Evolutionary conservation across 306 rosid genomes (phyloP).

Genomic region (Spatholobus suberectus): DNA sequence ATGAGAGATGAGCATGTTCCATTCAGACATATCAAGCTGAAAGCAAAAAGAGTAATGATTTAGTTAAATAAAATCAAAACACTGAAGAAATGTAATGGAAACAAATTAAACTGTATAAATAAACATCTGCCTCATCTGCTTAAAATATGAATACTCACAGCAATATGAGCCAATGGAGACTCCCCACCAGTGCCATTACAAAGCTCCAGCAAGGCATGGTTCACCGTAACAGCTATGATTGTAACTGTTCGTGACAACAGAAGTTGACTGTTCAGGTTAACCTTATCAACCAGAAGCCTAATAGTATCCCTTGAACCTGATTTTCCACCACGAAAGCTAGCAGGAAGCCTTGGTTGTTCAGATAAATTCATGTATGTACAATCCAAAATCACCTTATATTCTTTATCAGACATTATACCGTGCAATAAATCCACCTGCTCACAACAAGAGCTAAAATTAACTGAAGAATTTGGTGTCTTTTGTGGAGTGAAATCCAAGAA

Average conservation of each 20-base stretch:
- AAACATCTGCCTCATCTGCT: constrained; percentile 5
- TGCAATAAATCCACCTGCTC: constrained; percentile 89
- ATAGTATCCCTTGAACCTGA: constrained; percentile 78
- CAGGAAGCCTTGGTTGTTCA: constrained; percentile 89
- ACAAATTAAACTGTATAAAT: background rate
- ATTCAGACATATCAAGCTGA: constrained; percentile 32
- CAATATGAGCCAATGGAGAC: constrained; percentile 86
- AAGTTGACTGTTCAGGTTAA: constrained; percentile 81
- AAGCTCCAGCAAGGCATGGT: constrained; percentile 88
- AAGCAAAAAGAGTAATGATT: background rate
- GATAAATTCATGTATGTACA: constrained; percentile 76
- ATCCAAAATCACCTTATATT: constrained; percentile 94
- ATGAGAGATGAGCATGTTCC: constrained; percentile 18
- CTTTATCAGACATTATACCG: constrained; percentile 83
- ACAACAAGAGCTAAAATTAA: constrained; percentile 40
- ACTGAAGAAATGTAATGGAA: background rate
- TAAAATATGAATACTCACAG: constrained; percentile 65
- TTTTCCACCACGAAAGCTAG: constrained; percentile 87
- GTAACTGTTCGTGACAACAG: constrained; percentile 84
- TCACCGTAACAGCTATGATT: constrained; percentile 68
- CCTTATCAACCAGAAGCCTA: constrained; percentile 86
- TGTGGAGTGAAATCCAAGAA: background rate
- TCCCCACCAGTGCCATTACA: constrained; percentile 75
- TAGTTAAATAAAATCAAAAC: background rate
- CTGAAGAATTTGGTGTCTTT: constrained; percentile 1